A percentile compares a stretch with the other conserved stretches of the same genome.
Evolutionary conservation across 192 early-diverging fungal genomes (phyloP).

Genomic region (Glomus cerebriforme): DNA sequence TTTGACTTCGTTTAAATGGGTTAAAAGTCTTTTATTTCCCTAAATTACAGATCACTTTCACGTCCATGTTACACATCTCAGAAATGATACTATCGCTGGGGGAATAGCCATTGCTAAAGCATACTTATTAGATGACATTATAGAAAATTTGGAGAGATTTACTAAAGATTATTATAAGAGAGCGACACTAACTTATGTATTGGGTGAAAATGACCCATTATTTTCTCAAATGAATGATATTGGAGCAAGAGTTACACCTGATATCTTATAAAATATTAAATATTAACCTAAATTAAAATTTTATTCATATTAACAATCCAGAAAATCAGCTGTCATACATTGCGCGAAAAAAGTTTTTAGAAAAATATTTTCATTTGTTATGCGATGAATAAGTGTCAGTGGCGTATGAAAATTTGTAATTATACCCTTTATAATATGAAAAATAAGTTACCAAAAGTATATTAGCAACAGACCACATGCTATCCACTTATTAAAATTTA

Average conservation of each 20-base stretch:
- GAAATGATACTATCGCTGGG: slow-evolving; percentile 50
- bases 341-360: too few relatives aligned
- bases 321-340: slow-evolving; percentile 96
- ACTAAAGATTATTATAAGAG: slow-evolving; percentile 66
- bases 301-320: slow-evolving; percentile 37
- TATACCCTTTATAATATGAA: too few relatives aligned
- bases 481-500: too few relatives aligned
- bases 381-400: too few relatives aligned
- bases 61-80: slow-evolving; percentile 72
- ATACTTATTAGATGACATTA: slow-evolving; percentile 69
- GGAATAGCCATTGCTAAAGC: slow-evolving; percentile 67
- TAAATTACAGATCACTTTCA: slow-evolving; percentile 67
- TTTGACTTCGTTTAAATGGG: neutral
- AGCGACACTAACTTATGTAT: slow-evolving; percentile 58
- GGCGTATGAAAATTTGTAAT: too few relatives aligned
- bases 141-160: slow-evolving; percentile 67
- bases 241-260: slow-evolving; percentile 3
- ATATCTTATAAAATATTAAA: too few relatives aligned
- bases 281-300: neutral
- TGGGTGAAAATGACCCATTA: slow-evolving; percentile 52
- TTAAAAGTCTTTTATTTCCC: neutral
- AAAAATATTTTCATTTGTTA: too few relatives aligned
- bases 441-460: too few relatives aligned
- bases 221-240: slow-evolving; percentile 22
- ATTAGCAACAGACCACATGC: too few relatives aligned